A percentile compares a stretch with the other conserved stretches of the same genome.
Evolutionary conservation across 768 basidiomycete species (phyloP).

Genomic region (Cystobasidium onofrii): DNA sequence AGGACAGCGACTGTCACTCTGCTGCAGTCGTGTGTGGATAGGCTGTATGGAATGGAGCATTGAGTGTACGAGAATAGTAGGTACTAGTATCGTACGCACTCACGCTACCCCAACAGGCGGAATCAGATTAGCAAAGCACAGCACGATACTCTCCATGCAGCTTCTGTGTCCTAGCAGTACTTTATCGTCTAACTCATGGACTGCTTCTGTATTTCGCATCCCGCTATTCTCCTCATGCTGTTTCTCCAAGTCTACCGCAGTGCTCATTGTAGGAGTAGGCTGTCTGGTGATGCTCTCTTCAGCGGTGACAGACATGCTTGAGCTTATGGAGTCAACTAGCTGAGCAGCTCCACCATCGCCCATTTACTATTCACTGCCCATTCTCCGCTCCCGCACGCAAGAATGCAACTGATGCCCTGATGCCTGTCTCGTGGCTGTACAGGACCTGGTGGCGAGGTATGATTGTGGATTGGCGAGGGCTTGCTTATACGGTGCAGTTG

Average conservation of each 20-base stretch:
- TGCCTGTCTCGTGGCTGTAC: background rate
- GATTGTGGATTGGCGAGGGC: no score
- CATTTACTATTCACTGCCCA: background rate
- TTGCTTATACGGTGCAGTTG: no score
- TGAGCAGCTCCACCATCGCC: background rate
- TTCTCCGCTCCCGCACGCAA: background rate
- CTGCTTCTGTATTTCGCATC: background rate
- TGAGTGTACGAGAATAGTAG: no score
- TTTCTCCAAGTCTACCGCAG: no score
- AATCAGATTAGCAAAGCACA: slow-evolving; percentile 2
- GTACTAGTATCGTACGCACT: background rate
- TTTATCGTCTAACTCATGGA: background rate
- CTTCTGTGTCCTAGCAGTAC: background rate
- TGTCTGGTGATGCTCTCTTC: no score
- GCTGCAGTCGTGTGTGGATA: background rate
- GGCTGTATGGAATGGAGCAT: background rate
- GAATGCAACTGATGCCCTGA: background rate
- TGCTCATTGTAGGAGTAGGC: no score
- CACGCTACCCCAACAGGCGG: slow-evolving; percentile 8
- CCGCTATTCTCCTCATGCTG: no score
- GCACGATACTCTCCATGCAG: background rate
- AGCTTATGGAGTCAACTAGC: no score
- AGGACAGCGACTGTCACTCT: background rate
- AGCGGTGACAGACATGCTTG: no score
- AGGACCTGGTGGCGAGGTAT: background rate